Evolutionary conservation across 495 filamentous ascomycete genomes (phyloP).

Genomic region (Aspergillus egyptiacus): DNA sequence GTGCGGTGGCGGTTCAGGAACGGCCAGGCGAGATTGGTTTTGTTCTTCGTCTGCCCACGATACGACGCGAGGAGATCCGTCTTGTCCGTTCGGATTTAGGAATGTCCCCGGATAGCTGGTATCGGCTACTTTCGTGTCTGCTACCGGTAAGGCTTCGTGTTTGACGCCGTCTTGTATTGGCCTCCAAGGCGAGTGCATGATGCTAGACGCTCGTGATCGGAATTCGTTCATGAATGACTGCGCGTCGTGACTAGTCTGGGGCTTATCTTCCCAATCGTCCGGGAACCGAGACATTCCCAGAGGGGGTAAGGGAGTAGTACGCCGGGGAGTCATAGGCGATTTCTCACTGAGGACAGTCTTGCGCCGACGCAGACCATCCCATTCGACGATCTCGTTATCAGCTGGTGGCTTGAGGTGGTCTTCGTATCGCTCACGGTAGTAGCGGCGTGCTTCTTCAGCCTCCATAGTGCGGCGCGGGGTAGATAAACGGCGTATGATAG

Average conservation of each 20-base stretch:
- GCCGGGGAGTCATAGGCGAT: conserved; percentile 29
- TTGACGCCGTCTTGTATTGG: conserved; percentile 27
- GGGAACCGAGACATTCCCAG: conserved; percentile 87
- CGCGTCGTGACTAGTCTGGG: conserved; percentile 29
- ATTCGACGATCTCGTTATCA: conserved; percentile 77
- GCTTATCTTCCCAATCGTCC: conserved; percentile 37
- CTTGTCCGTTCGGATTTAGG: conserved; percentile 36
- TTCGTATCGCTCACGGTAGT: conserved; percentile 67
- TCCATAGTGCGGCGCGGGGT: conserved; percentile 71
- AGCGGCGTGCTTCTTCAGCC: conserved; percentile 68
- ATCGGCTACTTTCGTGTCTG: conserved; percentile 35
- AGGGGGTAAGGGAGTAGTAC: conserved; percentile 62
- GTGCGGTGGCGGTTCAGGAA: conserved; percentile 17
- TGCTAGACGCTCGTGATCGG: conserved; percentile 42
- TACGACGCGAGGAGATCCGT: conserved; percentile 4
- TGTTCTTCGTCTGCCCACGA: conserved; percentile 33
- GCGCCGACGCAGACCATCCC: conserved; percentile 85
- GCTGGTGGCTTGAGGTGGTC: conserved; percentile 68
- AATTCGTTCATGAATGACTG: conserved; percentile 53
- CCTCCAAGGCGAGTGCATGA: conserved; percentile 32
- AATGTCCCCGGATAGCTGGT: conserved; percentile 36
- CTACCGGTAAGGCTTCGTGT: conserved; percentile 24
- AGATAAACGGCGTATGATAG: conserved; percentile 82
- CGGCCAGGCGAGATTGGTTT: background rate
- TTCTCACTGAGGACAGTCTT: conserved; percentile 60